phyloP scores from a whole-genome alignment of 2,329 filamentous ascomycete species.

The Zopfia rhizophila region DNA sequence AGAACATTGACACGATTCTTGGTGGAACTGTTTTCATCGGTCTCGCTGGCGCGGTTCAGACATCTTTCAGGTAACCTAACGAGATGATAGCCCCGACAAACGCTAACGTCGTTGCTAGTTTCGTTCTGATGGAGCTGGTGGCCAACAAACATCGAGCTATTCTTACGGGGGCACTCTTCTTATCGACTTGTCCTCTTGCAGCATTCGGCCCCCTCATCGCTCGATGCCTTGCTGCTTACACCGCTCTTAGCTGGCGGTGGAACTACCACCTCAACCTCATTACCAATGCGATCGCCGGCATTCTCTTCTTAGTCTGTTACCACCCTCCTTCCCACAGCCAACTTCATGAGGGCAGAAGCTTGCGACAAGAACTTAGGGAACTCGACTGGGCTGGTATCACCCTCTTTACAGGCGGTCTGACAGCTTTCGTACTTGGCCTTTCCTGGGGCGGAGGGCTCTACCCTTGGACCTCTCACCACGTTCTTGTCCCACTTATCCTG shows the following conservation, averaged over 20 bases:
- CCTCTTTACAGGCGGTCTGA: slow-evolving; percentile 18
- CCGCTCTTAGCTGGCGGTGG: slow-evolving; percentile 20
- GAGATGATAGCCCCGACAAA: too few species aligned
- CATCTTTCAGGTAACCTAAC: slow-evolving; percentile 22
- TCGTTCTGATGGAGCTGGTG: slow-evolving; percentile 26
- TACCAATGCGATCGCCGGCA: slow-evolving; percentile 17
- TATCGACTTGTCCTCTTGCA: slow-evolving; percentile 22
- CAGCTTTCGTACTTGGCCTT: slow-evolving; percentile 19
- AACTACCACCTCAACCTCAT: slow-evolving; percentile 27
- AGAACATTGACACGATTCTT: slow-evolving; percentile 23
- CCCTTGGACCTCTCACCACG: slow-evolving; percentile 25
- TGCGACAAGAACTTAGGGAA: slow-evolving; percentile 20
- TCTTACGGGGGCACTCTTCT: slow-evolving; percentile 23
- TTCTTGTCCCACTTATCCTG: slow-evolving; percentile 24
- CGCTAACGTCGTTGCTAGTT: too few species aligned
- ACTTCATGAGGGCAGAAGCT: slow-evolving; percentile 19
- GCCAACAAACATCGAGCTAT: slow-evolving; percentile 25
- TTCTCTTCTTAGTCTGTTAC: slow-evolving; percentile 27
- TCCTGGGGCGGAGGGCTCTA: slow-evolving; percentile 26
- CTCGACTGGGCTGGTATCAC: slow-evolving; percentile 28
- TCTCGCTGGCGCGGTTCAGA: slow-evolving; percentile 22
- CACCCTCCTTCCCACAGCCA: slow-evolving; percentile 22
- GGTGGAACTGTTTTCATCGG: slow-evolving; percentile 28
- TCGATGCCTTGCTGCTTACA: slow-evolving; percentile 17
- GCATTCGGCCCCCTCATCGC: slow-evolving; percentile 24